Evolutionary conservation across 352 stramenopile genomes (phyloP).

Genomic region (Globisporangium perplexum): DNA sequence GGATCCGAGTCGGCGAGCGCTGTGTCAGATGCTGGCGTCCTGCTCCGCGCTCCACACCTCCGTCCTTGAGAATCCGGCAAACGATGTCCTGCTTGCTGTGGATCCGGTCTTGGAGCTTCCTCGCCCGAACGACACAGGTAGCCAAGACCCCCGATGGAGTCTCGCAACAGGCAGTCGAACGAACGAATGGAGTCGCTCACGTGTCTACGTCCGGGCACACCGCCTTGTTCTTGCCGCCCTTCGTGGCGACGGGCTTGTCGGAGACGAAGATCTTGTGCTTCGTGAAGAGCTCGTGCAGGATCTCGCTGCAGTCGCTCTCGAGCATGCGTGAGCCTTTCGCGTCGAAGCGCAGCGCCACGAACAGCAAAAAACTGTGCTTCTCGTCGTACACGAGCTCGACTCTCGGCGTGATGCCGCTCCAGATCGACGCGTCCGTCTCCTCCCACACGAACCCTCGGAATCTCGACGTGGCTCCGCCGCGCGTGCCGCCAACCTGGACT

Average conservation of each 20-base stretch:
- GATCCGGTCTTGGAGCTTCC: no score
- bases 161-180: no score
- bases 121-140: no score
- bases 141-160: no score
- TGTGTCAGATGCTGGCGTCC: no score
- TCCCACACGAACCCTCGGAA: conserved; percentile 88
- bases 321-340: conserved; percentile 27
- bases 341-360: conserved; percentile 47
- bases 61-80: no score
- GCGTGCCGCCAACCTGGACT: conserved; percentile 44
- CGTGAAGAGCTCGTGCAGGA: conserved; percentile 43
- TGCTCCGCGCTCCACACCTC: no score
- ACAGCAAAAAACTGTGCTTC: conserved; percentile 55
- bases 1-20: no score
- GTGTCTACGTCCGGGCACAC: conserved; percentile 3
- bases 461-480: conserved; percentile 50
- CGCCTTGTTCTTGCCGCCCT: neutral
- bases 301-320: conserved; percentile 38
- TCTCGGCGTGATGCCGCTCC: conserved; percentile 72
- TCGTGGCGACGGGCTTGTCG: neutral
- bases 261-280: conserved; percentile 6
- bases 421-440: conserved; percentile 80
- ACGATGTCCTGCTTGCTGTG: no score
- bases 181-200: neutral
- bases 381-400: conserved; percentile 75